Conservation (phyloP, 306 rosid genomes). For the Begonia masoniana region DNA sequence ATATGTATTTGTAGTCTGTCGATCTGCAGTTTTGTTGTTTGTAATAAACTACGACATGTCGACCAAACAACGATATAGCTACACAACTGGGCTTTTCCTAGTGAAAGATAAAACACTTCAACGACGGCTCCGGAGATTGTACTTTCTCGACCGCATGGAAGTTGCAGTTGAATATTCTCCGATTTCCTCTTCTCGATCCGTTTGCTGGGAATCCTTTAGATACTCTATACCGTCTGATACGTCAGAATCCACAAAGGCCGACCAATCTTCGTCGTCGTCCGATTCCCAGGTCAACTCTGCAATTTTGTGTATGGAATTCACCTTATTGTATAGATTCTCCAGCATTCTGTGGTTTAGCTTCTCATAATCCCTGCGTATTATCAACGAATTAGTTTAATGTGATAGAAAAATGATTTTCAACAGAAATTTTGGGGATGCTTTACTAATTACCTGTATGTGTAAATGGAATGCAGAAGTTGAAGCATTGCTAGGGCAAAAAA, state of each 20-base stretch:
- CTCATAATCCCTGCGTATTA: background rate
- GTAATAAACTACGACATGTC: too few species aligned
- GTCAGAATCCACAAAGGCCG: background rate
- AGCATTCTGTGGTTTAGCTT: background rate
- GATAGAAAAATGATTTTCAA: too few species aligned
- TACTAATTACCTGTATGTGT: background rate
- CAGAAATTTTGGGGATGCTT: too few species aligned
- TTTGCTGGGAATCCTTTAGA: background rate
- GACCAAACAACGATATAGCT: too few species aligned
- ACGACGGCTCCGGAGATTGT: background rate
- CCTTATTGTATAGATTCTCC: background rate
- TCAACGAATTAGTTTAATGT: too few species aligned
- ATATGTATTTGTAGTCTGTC: too few species aligned
- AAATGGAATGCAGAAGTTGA: slow-evolving; percentile 1
- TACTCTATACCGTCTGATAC: background rate
- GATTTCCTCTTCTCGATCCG: background rate
- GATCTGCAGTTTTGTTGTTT: too few species aligned
- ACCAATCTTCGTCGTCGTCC: background rate
- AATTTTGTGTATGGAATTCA: background rate
- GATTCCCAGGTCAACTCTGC: background rate
- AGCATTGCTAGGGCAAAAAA: background rate
- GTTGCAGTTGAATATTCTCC: background rate
- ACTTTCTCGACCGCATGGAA: background rate
- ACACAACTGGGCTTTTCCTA: too few species aligned
- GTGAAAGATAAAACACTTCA: background rate